Base-by-base conservation (phyloP, 1,139 yeast genomes). In the Sugiyamaella novakii region DNA sequence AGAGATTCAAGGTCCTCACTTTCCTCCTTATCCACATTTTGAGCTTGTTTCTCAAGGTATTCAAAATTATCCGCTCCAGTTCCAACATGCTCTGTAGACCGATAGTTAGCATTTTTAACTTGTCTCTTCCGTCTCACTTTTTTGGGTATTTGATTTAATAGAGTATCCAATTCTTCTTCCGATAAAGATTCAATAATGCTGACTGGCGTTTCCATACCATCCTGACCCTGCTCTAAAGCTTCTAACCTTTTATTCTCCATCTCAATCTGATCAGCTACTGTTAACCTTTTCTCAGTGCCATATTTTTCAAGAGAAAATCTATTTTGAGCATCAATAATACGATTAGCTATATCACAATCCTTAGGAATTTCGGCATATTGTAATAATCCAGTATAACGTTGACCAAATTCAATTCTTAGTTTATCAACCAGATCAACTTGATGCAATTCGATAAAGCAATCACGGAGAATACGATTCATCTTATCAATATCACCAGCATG, bases 401-500 rank as follows among this genome's bases (percentile, higher is more conserved):
- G 78, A 60, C 81, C 85, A 63, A 92, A 88, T 68, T 92, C 99
- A 27, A 80, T 78, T 53, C 82, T 80, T 49, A 94, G 75, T 60
- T 81, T 78, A 37, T 76, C 77, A 59, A 92, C 78, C 60, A 91
- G 73, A 66, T 89, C 83, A 24, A 78, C 81, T 52, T 78, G 78
- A 66, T 92, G 98, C 52, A 92, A 73, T 43, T 77, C 72, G 54
- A 92, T 85, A 68, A 92, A 92, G 52, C 87, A 83, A 36, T 85
- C 82, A 63, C 99, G 80, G 54, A 92, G 73, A 43, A 78, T 72
- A n/a, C 60, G 62, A 65, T 84, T 88, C 94, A 92, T 84, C 5
- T 60, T 64, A 56, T 83, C 84, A 28, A 92, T 81, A 64, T 87
- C 94, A 35, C 81, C 73, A 0, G 98, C 97, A 67, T 94, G 98